Percentiles rank a stretch among this genome's conserved stretches.
Conservation (phyloP, 192 early-diverging fungal genomes). For the Mortierella hygrophila region DNA sequence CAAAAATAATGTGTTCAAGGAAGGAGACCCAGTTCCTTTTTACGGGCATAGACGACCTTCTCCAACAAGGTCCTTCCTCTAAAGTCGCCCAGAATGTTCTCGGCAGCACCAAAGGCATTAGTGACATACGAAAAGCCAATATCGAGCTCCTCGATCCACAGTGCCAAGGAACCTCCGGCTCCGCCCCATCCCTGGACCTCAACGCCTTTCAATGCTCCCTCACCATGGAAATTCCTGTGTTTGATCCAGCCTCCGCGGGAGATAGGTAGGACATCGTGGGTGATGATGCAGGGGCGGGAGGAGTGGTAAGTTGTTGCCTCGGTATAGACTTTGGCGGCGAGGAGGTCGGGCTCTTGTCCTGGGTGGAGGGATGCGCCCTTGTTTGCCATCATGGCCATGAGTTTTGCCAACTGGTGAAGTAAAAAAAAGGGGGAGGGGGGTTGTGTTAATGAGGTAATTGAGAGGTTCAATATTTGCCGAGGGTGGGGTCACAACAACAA, state of each 20-base stretch:
- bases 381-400: conserved; percentile 75
- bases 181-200: conserved; percentile 73
- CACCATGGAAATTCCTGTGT: conserved; percentile 30
- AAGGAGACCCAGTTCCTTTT: conserved; percentile 37
- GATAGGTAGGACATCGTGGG: conserved; percentile 25
- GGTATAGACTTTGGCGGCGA: conserved; percentile 32
- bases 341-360: conserved; percentile 43
- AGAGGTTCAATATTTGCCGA: too few species aligned
- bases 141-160: conserved; percentile 68
- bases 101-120: conserved; percentile 63
- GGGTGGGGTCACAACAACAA: background rate
- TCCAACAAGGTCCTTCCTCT: conserved; percentile 64
- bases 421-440: background rate
- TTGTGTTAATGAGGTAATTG: background rate
- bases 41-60: conserved; percentile 51
- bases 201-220: conserved; percentile 44
- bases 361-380: conserved; percentile 52
- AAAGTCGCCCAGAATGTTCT: conserved; percentile 64
- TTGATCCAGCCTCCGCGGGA: conserved; percentile 32
- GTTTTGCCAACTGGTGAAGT: conserved; percentile 61
- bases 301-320: conserved; percentile 34
- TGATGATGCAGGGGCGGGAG: conserved; percentile 23
- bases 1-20: background rate
- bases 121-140: conserved; percentile 71
- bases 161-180: conserved; percentile 68